Evolutionary conservation across 208 protist species (phyloP).

Genomic region (Acanthamoeba lenticulata): DNA sequence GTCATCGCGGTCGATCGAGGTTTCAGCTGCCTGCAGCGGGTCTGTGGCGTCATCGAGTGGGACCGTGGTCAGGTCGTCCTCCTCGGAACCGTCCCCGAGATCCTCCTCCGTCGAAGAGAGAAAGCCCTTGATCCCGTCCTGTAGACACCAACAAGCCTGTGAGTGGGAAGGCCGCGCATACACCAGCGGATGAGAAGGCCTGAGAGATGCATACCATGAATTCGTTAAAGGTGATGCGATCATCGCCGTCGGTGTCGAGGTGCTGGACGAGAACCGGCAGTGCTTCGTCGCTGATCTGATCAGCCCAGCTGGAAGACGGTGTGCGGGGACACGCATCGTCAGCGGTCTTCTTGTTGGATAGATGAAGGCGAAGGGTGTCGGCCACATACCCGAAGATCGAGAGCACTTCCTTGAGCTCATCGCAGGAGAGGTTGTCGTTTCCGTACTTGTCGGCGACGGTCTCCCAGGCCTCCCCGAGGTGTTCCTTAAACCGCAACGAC

Average conservation of each 20-base stretch:
- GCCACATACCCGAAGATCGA: not conserved
- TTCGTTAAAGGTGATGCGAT: not conserved
- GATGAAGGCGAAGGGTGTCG: too few relatives aligned
- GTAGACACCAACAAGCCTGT: not conserved
- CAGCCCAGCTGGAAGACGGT: not conserved
- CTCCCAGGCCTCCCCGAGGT: conserved; percentile 13
- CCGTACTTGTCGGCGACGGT: conserved; percentile 45
- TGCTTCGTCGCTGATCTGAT: conserved; percentile 16
- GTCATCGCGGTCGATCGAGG: not conserved
- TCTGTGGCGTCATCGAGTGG: too few relatives aligned
- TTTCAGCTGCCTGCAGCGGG: too few relatives aligned
- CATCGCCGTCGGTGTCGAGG: conserved; percentile 28
- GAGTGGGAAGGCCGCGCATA: not conserved
- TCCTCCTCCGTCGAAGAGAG: not conserved
- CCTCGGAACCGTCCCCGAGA: too few relatives aligned
- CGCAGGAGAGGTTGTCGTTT: not conserved
- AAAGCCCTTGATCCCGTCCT: conserved; percentile 15
- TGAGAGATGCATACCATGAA: conserved; percentile 9
- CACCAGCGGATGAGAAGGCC: not conserved
- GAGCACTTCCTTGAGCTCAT: conserved; percentile 18
- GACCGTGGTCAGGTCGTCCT: too few relatives aligned
- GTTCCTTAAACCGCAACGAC: not conserved
- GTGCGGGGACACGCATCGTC: not conserved
- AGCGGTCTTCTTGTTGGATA: too few relatives aligned
- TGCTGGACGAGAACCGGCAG: conserved; percentile 15